Base-by-base conservation (phyloP, 768 basidiomycete genomes). In the Sporobolomyces roseus region DNA sequence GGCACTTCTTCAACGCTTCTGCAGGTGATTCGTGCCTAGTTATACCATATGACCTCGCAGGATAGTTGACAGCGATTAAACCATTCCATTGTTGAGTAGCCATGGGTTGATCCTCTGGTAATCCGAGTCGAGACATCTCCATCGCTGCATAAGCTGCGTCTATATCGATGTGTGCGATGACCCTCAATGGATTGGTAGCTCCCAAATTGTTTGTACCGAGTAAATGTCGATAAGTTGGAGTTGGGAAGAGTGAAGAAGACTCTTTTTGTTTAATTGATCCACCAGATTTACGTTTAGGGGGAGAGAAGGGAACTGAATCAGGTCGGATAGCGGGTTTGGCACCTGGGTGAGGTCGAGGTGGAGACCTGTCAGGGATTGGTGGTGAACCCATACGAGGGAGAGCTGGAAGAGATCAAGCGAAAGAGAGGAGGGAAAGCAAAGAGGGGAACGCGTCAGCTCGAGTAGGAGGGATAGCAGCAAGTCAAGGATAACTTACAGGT, bases 41-140 rank as follows among this genome's bases (percentile, higher is more conserved):
- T 74, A 99, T 93, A 7, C 93, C 94, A 77, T 84, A 97, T 75
- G 86, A 86, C 70, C 96, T 84, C 0, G 96, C 94, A 7, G 93
- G 87, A 77, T 99, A 98, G 79, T 93, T 97, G 70, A 98, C 88
- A 0, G 96, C 96, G 66, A 99, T 98, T 74, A 93, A 77, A 21
- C 85, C 82, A 51, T 89, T 85, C 93, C 93, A 93, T 72, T 94
- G 70, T 69, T 68, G 62, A 61, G 75, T 62, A 71, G 63, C 63
- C 68, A 69, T 74, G 3, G 77, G 77, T 50, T 75, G 63, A 59
- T 75, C 75, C 61, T 79, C 77, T 3, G 78, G 82, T 58, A 84
- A 81, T 51, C 90, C 80, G 0, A 84, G 85, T 0, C 94, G 84
- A 33, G 88, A 79, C 96, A 93, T 80, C 90, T 93, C 10, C 84